A percentile compares a stretch with the other conserved stretches of the same genome.
Evolutionary conservation across 2,329 filamentous ascomycete genomes (phyloP).

Genomic region (Neocatenulostroma microsporum): DNA sequence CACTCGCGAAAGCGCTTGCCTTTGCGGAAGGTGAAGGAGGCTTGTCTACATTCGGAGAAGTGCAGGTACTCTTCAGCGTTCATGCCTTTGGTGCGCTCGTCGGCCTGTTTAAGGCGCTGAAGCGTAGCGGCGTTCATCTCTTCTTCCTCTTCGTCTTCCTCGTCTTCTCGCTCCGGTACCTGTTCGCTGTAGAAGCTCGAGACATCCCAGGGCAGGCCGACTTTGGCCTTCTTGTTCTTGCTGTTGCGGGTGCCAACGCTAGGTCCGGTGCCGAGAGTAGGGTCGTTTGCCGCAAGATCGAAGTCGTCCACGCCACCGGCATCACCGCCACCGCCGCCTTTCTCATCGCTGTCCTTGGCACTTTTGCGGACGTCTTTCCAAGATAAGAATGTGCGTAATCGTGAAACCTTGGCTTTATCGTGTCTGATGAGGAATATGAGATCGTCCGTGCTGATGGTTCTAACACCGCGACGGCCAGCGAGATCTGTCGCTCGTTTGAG

Average conservation of each 20-base stretch:
- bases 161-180: conserved; percentile 87
- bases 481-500: conserved; percentile 82
- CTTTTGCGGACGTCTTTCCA: conserved; percentile 99
- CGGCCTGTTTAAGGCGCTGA: conserved; percentile 85
- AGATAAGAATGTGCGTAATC: conserved; percentile 86
- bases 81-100: conserved; percentile 97
- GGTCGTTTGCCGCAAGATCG: conserved; percentile 61
- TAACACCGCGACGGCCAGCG: conserved; percentile 83
- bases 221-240: conserved; percentile 92
- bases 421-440: conserved; percentile 95
- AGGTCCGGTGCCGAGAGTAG: conserved; percentile 58
- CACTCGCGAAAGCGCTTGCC: conserved; percentile 96
- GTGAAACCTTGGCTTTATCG: conserved; percentile 92
- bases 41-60: conserved; percentile 96
- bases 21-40: conserved; percentile 97
- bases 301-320: conserved; percentile 48
- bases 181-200: conserved; percentile 83
- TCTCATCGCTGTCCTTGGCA: conserved; percentile 94
- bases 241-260: conserved; percentile 41
- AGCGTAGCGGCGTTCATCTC: conserved; percentile 97
- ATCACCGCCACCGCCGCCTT: conserved; percentile 72
- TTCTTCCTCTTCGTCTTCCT: conserved; percentile 93
- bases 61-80: conserved; percentile 96
- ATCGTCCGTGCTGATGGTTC: conserved; percentile 86
- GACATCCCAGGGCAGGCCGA: conserved; percentile 93